These are phyloP conservation scores for Phlebiopsis gigantea DNA, from an alignment of 768 basidiomycete species.

Conservation along the genomic window DNA sequence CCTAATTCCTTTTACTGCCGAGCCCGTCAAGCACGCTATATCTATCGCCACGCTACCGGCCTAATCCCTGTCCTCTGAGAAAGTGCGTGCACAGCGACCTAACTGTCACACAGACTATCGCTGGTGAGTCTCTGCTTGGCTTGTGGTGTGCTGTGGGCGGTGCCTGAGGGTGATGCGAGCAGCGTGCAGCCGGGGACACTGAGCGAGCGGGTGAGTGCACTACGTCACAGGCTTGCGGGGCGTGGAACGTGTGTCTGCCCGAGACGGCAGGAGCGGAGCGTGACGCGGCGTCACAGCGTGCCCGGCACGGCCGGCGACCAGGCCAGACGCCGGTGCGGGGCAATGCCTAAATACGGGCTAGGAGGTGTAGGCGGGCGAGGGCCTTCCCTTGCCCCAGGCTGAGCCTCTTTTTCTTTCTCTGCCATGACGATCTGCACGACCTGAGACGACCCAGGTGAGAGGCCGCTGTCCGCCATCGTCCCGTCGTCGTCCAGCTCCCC, in stretches of 20 bases:
- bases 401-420: conserved; percentile 6
- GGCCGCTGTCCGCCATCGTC: not conserved
- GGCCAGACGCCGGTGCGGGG: not conserved
- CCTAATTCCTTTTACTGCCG: conserved; percentile 16
- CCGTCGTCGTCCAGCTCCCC: not conserved
- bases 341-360: no score
- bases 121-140: no score
- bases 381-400: not conserved
- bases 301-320: no score
- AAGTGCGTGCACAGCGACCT: not conserved
- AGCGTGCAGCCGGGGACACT: not conserved
- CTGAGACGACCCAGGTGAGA: conserved; percentile 17
- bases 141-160: not conserved
- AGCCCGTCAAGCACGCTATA: not conserved
- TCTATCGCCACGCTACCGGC: not conserved
- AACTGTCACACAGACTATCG: not conserved
- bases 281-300: not conserved
- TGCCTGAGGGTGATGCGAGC: not conserved
- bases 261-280: conserved; percentile 1
- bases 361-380: not conserved
- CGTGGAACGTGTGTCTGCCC: conserved; percentile 20
- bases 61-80: no score
- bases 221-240: conserved; percentile 18
- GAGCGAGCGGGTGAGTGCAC: conserved; percentile 10
- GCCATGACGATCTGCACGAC: conserved; percentile 15